Conservation (phyloP, 306 rosid species). For the Dalbergia oliveri region DNA sequence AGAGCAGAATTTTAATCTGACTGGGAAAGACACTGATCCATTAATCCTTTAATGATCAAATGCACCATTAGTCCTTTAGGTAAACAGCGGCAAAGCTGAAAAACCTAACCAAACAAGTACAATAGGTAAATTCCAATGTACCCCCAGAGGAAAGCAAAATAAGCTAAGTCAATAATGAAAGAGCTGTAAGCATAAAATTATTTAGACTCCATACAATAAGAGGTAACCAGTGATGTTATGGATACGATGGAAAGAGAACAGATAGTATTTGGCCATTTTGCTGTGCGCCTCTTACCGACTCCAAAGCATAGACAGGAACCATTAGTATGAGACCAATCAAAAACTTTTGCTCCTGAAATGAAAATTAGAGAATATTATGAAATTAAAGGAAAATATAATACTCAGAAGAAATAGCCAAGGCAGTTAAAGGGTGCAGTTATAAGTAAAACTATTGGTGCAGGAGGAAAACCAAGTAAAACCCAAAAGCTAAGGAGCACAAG, state of each 20-base stretch:
- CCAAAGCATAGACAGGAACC: slow-evolving; percentile 99
- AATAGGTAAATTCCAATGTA: slow-evolving; percentile 12
- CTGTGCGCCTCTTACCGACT: slow-evolving; percentile 75
- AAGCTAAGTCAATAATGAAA: slow-evolving; percentile 4
- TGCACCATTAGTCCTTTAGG: slow-evolving; percentile 12
- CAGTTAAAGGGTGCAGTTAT: slow-evolving; percentile 15
- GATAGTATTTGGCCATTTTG: slow-evolving; percentile 2
- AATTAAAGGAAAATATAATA: slow-evolving; percentile 22
- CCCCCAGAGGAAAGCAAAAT: not conserved
- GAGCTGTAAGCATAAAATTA: not conserved
- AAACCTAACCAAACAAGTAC: slow-evolving; percentile 20
- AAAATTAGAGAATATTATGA: slow-evolving; percentile 11
- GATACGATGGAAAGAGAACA: slow-evolving; percentile 23
- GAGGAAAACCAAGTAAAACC: slow-evolving; percentile 5
- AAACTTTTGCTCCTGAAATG: slow-evolving; percentile 96
- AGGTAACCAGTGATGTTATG: not conserved
- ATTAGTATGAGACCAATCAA: slow-evolving; percentile 92
- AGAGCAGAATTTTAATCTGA: slow-evolving; percentile 20
- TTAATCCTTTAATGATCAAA: slow-evolving; percentile 22
- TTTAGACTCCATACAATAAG: not conserved
- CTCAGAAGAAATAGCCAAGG: slow-evolving; percentile 6
- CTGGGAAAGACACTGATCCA: not conserved
- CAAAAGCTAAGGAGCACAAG: slow-evolving; percentile 38
- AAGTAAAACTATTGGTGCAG: slow-evolving; percentile 29
- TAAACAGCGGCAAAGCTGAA: not conserved